phyloP scores from a whole-genome alignment of 495 filamentous ascomycete species.

The Penicillium antarcticum region DNA sequence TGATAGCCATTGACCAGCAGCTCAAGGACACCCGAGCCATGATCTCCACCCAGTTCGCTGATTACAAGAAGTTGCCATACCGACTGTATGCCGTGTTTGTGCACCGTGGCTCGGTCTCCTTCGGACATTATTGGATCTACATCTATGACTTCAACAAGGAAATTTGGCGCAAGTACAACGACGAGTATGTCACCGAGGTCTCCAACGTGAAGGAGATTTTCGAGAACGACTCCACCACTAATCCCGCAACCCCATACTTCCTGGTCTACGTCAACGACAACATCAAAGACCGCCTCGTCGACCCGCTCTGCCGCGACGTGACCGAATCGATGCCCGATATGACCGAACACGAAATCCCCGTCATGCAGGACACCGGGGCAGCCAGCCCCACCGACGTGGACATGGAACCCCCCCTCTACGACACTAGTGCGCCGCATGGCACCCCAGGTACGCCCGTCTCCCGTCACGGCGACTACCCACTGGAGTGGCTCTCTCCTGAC shows the following conservation, averaged over 20 bases:
- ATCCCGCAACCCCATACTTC: slow-evolving; percentile 78
- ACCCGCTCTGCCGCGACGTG: slow-evolving; percentile 53
- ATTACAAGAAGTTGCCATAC: slow-evolving; percentile 60
- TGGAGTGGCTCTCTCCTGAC: no score
- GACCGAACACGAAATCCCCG: background rate
- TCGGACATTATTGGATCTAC: slow-evolving; percentile 97
- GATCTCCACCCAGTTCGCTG: slow-evolving; percentile 62
- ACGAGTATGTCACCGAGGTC: slow-evolving; percentile 72
- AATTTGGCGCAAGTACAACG: slow-evolving; percentile 93
- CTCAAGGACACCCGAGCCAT: slow-evolving; percentile 47
- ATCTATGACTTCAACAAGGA: slow-evolving; percentile 81
- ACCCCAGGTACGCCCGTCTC: slow-evolving; percentile 30
- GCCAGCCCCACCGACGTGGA: slow-evolving; percentile 18
- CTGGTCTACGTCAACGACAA: slow-evolving; percentile 76
- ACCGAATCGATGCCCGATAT: slow-evolving; percentile 18
- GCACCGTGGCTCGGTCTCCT: slow-evolving; percentile 66
- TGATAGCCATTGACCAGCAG: slow-evolving; percentile 42
- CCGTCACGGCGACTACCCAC: background rate
- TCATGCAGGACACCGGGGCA: slow-evolving; percentile 22
- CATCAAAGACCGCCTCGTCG: slow-evolving; percentile 58
- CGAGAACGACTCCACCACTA: slow-evolving; percentile 53
- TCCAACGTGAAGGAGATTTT: slow-evolving; percentile 63
- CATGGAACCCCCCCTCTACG: slow-evolving; percentile 31
- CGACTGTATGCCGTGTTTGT: slow-evolving; percentile 90
- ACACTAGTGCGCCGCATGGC: slow-evolving; percentile 15